Evolutionary conservation across 2,329 filamentous ascomycete species (phyloP).

Genomic region (Penicillium occitanis): DNA sequence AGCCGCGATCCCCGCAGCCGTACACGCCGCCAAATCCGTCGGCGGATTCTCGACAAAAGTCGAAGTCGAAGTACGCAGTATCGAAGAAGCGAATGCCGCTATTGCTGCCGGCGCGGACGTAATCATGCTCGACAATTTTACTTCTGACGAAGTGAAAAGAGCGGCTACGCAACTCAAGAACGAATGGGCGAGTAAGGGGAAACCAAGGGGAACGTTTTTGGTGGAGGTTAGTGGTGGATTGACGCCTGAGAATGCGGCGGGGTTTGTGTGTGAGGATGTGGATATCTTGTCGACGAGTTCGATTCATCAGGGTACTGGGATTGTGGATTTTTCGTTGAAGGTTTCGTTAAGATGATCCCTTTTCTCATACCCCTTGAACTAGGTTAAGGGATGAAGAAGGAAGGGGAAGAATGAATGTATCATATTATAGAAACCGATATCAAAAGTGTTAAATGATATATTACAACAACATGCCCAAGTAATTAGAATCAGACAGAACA

Average conservation of each 20-base stretch:
- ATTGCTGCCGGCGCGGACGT: constrained; percentile 89
- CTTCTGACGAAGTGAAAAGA: constrained; percentile 69
- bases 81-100: constrained; percentile 86
- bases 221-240: constrained; percentile 92
- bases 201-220: constrained; percentile 64
- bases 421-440: constrained; percentile 15
- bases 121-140: constrained; percentile 97
- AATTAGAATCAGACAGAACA: not conserved
- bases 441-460: constrained; percentile 7
- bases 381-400: not conserved
- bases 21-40: constrained; percentile 76
- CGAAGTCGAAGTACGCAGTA: constrained; percentile 89
- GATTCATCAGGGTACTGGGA: constrained; percentile 91
- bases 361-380: not conserved
- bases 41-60: constrained; percentile 91
- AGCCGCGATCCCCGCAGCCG: constrained; percentile 78
- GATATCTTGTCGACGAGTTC: constrained; percentile 96
- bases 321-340: constrained; percentile 96
- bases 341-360: constrained; percentile 52
- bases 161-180: constrained; percentile 75
- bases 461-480: constrained; percentile 6
- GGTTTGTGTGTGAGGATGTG: constrained; percentile 73
- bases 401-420: constrained; percentile 1
- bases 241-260: constrained; percentile 76
- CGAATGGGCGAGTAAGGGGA: constrained; percentile 71